Evolutionary conservation across 2,329 filamentous ascomycete genomes (phyloP).

Genomic region (Monosporascus sp.): DNA sequence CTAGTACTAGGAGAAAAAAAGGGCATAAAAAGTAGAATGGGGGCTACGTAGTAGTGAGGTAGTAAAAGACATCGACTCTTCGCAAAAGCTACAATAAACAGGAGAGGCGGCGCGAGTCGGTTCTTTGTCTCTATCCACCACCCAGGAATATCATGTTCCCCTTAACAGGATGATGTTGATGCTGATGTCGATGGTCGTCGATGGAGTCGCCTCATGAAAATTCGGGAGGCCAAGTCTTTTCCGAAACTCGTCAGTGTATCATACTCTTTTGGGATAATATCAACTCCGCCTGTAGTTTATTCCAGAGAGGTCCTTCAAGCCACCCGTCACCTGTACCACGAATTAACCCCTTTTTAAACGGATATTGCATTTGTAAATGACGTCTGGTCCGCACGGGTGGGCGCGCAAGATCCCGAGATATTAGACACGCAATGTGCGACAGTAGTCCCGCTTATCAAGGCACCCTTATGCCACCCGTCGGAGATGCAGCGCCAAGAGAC

Average conservation of each 20-base stretch:
- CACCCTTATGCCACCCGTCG: conserved; percentile 18
- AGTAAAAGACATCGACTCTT: conserved; percentile 23
- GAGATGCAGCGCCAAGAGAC: conserved; percentile 20
- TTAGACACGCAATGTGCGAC: conserved; percentile 27
- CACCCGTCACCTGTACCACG: conserved; percentile 17
- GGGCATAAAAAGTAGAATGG: conserved; percentile 28
- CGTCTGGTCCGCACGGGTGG: conserved; percentile 15
- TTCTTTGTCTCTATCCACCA: conserved; percentile 11
- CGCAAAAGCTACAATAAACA: conserved; percentile 20
- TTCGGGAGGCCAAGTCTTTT: conserved; percentile 9
- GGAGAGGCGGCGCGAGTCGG: conserved; percentile 10
- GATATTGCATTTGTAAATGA: conserved; percentile 20
- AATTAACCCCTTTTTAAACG: conserved; percentile 18
- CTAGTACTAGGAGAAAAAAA: conserved; percentile 48
- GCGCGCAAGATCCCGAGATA: conserved; percentile 18
- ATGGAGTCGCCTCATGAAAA: conserved; percentile 16
- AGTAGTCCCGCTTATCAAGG: conserved; percentile 18
- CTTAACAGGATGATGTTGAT: neutral
- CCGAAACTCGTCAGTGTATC: conserved; percentile 16
- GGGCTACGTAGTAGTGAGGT: conserved; percentile 19
- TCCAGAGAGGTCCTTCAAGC: conserved; percentile 25
- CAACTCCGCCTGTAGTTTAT: conserved; percentile 20
- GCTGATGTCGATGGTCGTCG: neutral
- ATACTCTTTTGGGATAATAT: conserved; percentile 18
- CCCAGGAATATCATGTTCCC: conserved; percentile 10